phyloP scores from a whole-genome alignment of 1,284 basidiomycete species.

The Ustilago hordei region DNA sequence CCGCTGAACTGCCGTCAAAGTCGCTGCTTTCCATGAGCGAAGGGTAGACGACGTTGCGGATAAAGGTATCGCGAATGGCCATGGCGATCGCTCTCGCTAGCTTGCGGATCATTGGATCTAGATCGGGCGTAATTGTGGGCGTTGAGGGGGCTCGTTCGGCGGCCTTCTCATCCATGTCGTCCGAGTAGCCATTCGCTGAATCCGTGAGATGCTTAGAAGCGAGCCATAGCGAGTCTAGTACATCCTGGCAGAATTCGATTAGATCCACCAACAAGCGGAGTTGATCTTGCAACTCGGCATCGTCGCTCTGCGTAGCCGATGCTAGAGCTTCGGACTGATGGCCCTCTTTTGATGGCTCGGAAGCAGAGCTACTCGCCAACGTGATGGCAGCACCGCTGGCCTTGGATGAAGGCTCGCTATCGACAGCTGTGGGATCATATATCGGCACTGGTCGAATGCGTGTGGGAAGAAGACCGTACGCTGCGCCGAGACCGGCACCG shows the following conservation, averaged over 20 bases:
- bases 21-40: conserved; percentile 93
- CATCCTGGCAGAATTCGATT: conserved; percentile 91
- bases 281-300: conserved; percentile 80
- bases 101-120: conserved; percentile 43
- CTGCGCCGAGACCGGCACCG: conserved; percentile 90
- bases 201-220: conserved; percentile 29
- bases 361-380: conserved; percentile 37
- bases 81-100: conserved; percentile 43
- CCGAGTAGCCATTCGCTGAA: background rate
- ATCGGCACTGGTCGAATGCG: conserved; percentile 30
- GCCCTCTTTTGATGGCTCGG: conserved; percentile 3
- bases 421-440: conserved; percentile 39
- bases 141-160: background rate
- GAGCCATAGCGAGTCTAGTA: conserved; percentile 69
- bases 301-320: conserved; percentile 70
- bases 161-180: conserved; percentile 20
- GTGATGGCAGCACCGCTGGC: conserved; percentile 25
- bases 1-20: conserved; percentile 89
- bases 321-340: conserved; percentile 23
- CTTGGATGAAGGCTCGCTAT: conserved; percentile 3
- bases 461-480: conserved; percentile 86
- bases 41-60: conserved; percentile 92
- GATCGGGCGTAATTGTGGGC: background rate
- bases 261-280: conserved; percentile 89
- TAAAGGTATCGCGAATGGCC: conserved; percentile 84